Evolutionary conservation across 495 filamentous ascomycete genomes (phyloP).

Genomic region (Pseudevernia furfuracea): DNA sequence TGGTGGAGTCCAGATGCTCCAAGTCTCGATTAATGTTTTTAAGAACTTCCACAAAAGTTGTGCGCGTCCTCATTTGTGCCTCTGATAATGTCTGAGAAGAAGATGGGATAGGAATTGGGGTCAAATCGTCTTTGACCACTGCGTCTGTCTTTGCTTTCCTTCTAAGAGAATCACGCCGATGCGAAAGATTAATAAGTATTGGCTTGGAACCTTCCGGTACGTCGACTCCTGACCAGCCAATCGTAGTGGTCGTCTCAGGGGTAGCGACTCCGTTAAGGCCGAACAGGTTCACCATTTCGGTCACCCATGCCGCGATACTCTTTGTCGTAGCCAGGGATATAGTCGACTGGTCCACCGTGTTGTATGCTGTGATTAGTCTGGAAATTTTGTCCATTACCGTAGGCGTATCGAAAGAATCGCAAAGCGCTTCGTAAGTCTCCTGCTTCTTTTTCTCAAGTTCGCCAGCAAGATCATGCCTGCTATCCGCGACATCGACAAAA

Average conservation of each 20-base stretch:
- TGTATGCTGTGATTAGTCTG: constrained; percentile 65
- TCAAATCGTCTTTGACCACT: constrained; percentile 2
- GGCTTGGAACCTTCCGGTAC: constrained; percentile 54
- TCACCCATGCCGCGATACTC: constrained; percentile 69
- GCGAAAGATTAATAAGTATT: constrained; percentile 56
- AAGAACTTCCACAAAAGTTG: constrained; percentile 37
- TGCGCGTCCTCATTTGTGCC: constrained; percentile 9
- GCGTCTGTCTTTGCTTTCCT: constrained; percentile 40
- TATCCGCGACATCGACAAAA: not conserved
- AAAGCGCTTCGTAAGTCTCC: constrained; percentile 58
- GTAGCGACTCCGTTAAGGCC: constrained; percentile 65
- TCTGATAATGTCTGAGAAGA: not conserved
- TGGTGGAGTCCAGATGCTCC: constrained; percentile 39
- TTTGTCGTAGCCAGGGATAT: constrained; percentile 32
- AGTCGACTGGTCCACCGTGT: constrained; percentile 52
- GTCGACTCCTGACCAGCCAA: constrained; percentile 78
- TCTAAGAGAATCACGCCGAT: constrained; percentile 61
- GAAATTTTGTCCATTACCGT: constrained; percentile 66
- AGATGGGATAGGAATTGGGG: constrained; percentile 4
- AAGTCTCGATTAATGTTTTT: constrained; percentile 38
- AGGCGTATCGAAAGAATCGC: constrained; percentile 86
- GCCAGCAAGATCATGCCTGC: constrained; percentile 25
- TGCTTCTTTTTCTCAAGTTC: constrained; percentile 56
- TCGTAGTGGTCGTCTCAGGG: constrained; percentile 47
- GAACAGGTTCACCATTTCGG: constrained; percentile 72